Evolutionary conservation across 805 yeast genomes (phyloP), one percentile per base, ranked within the genome.

Genomic region (Candida patagonica): DNA sequence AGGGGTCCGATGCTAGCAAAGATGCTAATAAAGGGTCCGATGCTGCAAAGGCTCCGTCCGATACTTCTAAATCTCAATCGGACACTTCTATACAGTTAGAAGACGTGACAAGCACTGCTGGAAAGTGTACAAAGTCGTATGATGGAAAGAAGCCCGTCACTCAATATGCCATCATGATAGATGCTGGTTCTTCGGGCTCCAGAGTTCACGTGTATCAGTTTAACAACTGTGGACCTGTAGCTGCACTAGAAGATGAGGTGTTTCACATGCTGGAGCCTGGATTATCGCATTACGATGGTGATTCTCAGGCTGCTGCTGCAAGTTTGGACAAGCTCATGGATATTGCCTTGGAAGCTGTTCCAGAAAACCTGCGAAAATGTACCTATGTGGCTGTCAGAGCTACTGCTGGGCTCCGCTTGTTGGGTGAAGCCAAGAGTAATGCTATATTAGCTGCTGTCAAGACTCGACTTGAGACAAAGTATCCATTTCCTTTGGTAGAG

Each of bases 111-210:
- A n/a, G n/a, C n/a, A 37, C 35, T 8, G 25, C 16, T 17, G 35
- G 25, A 2, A 29, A 39, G 17, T 64, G 68, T 48, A 37, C 59
- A 17, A 44, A 42, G 31, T 62, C 67, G 9, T 60, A 41, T 35
- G 66, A 64, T 35, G 66, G 67, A 35, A 56, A 52, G 41, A 50
- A 49, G 39, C 68, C 68, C 8, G 55, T 62, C 26, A 65, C 64
- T 26, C 81, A 82, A 55, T 89, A 71, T 52, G 96, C 88, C 23
- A 73, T 92, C 19, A 87, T 92, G 96, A 69, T 92, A 42, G 99
- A 92, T 66, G 98, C 98, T 6, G 99, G 98, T 6, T 88, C 97
- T 1, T 81, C 95, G 12, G 98, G 98, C 24, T 87, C 96, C 12
- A 78, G 98, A 60, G 83, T 92, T 29, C 99, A 94, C 61, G 80